Percentiles rank a stretch among this genome's conserved stretches.
Conservation (phyloP, 2,329 filamentous ascomycete species). For the Penicillium janthinellum region DNA sequence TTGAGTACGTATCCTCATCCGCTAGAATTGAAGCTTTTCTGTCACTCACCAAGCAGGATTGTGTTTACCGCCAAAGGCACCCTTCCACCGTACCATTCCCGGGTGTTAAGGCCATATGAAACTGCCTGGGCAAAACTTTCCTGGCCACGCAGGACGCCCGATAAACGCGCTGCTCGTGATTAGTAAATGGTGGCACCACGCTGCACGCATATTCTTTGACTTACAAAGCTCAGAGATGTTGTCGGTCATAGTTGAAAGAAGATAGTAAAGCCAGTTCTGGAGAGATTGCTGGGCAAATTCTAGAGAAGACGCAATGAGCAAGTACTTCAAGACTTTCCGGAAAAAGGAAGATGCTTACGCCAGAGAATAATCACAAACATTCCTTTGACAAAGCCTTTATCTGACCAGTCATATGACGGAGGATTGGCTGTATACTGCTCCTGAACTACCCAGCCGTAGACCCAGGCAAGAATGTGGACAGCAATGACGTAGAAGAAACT, state of each 20-base stretch:
- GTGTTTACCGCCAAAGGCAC: slow-evolving; percentile 47
- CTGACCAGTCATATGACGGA: slow-evolving; percentile 46
- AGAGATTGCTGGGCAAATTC: slow-evolving; percentile 54
- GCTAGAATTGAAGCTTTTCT: background rate
- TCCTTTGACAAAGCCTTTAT: slow-evolving; percentile 49
- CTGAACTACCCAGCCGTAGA: slow-evolving; percentile 57
- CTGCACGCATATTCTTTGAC: background rate
- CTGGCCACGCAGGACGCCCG: slow-evolving; percentile 49
- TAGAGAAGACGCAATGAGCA: slow-evolving; percentile 7
- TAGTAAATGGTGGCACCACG: slow-evolving; percentile 8
- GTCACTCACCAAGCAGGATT: slow-evolving; percentile 32
- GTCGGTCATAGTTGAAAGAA: slow-evolving; percentile 58
- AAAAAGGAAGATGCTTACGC: slow-evolving; percentile 29
- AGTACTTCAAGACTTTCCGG: fast-evolving
- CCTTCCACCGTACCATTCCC: slow-evolving; percentile 46
- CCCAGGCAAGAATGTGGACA: slow-evolving; percentile 53
- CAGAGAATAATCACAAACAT: slow-evolving; percentile 54
- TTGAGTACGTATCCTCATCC: background rate
- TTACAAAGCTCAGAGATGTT: slow-evolving; percentile 54
- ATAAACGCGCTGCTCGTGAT: slow-evolving; percentile 37
- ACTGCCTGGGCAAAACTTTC: slow-evolving; percentile 51
- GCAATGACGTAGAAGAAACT: slow-evolving; percentile 51
- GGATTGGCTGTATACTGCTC: slow-evolving; percentile 52
- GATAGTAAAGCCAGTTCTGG: slow-evolving; percentile 61
- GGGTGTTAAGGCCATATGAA: slow-evolving; percentile 48